phyloP scores from a whole-genome alignment of 23 red algal species.

The Gracilaria vermiculophylla region DNA sequence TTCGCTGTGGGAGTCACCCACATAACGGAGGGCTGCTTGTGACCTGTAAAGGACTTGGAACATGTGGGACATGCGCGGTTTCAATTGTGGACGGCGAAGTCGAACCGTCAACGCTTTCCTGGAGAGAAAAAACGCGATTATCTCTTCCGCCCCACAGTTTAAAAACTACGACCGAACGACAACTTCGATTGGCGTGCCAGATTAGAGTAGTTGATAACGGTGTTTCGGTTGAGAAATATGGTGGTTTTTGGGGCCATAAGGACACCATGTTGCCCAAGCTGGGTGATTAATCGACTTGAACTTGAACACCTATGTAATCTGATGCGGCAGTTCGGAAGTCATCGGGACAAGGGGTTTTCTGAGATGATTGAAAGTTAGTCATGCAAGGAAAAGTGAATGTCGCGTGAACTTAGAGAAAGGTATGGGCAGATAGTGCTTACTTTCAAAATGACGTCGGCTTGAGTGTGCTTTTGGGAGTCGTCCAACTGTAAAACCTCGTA shows the following conservation, averaged over 20 bases:
- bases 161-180: not conserved
- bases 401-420: no score
- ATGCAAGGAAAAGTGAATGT: not conserved
- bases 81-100: no score
- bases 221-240: constrained; percentile 37
- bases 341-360: constrained; percentile 20
- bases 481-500: not conserved
- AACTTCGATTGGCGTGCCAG: constrained; percentile 45
- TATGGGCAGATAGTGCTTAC: not conserved
- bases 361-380: not conserved
- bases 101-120: not conserved
- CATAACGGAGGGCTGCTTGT: constrained; percentile 49
- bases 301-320: not conserved
- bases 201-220: constrained; percentile 22
- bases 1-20: constrained; percentile 7
- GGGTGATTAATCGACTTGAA: not conserved
- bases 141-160: constrained; percentile 33
- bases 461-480: not conserved
- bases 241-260: constrained; percentile 61
- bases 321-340: not conserved
- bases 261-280: not conserved
- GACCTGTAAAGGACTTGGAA: constrained; percentile 48
- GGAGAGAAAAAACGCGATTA: constrained; percentile 33
- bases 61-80: constrained; percentile 66
- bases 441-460: constrained; percentile 17